Evolutionary conservation across 1,284 basidiomycete species (phyloP).

Genomic region (Cryptococcus sp.): DNA sequence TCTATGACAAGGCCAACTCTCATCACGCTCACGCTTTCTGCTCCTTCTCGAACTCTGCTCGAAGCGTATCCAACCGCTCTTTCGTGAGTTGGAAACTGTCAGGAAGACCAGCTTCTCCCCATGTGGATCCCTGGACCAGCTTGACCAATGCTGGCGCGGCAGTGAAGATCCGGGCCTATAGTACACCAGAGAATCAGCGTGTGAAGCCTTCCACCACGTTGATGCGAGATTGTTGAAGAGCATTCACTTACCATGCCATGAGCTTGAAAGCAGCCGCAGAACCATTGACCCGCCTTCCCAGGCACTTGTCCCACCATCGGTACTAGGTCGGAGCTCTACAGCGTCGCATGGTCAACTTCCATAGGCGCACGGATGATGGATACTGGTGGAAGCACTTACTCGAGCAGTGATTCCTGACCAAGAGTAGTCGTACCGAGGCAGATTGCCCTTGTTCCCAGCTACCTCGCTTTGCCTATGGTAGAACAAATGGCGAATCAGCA

Average conservation of each 20-base stretch:
- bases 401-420: conserved; percentile 37
- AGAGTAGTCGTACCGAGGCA: conserved; percentile 24
- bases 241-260: conserved; percentile 32
- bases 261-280: conserved; percentile 36
- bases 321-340: conserved; percentile 19
- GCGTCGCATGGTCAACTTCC: conserved; percentile 8
- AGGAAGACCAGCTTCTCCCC: conserved; percentile 25
- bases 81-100: conserved; percentile 31
- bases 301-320: conserved; percentile 34
- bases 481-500: not conserved
- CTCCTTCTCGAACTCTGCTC: not conserved
- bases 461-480: not conserved
- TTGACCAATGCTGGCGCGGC: conserved; percentile 31
- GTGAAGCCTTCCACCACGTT: too few relatives aligned
- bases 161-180: conserved; percentile 36
- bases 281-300: conserved; percentile 34
- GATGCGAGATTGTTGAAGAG: too few relatives aligned
- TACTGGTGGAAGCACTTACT: conserved; percentile 9
- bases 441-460: conserved; percentile 2
- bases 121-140: conserved; percentile 29
- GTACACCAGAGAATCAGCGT: not conserved
- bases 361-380: not conserved
- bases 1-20: not conserved
- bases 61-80: conserved; percentile 21
- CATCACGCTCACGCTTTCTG: not conserved